Base-by-base conservation (phyloP, 1,284 basidiomycete species). In the Ustilago vetiveriae region DNA sequence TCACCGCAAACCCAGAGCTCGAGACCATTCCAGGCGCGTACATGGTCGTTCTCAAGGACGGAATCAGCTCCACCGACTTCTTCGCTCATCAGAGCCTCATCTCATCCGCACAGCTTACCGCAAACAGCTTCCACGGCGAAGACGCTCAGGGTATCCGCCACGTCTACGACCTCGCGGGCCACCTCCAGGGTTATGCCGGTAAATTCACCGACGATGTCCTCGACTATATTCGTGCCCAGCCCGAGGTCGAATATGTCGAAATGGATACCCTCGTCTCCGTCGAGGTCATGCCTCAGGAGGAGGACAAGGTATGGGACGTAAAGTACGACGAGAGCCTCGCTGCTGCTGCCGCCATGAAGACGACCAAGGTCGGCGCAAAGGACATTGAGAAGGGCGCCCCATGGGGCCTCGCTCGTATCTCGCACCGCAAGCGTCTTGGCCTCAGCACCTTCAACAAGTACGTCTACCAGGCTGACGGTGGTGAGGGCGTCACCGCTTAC, bases 381-480 rank as follows among this genome's bases (percentile, higher is more conserved):
- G 72, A 66, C 43, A 67, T 77, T 11, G 92, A 97, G 87, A 88
- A 84, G 57, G 84, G 86, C 27, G 92, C 95, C 21, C 94, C 95
- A 53, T 98, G 96, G 96, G 93, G 96, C 82, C 89, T 99, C 36
- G 94, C 95, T 42, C 91, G 96, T 58, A 88, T 98, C 81, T 94
- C 92, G 71, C 96, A 99, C 85, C 89, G 93, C 52, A 75, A 85
- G 21, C 88, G 84, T 78, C 88, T 99, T 23, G 85, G 85, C 23
- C 89, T 98, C 72, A 84, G 87, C 54, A 98, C 92, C 24, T 98
- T 97, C 86, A 89, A 86, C 74, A 88, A 88, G 83, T 99, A 98
- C 84, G 84, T 88, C 54, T 93, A 91, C 82, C 86, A 93, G 63
- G 29, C 83, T 2, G 57, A 86, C 8, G 93, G 90, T 39, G 96